Evolutionary conservation across 495 filamentous ascomycete species (phyloP), one percentile per base, ranked within the genome.

Genomic region (Penicillium pulvis): DNA sequence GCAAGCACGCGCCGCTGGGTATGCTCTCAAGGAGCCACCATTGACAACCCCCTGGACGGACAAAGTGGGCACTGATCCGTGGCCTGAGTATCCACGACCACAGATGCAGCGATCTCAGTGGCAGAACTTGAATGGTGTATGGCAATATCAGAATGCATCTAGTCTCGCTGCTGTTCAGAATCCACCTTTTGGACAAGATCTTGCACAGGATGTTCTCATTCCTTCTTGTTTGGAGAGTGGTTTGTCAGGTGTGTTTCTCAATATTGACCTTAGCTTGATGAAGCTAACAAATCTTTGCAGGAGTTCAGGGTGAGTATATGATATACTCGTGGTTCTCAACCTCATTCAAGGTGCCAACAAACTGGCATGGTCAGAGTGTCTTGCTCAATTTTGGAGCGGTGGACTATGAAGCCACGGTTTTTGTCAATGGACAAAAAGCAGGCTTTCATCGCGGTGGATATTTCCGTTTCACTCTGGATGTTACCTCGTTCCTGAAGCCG

Each of bases 351-450:
- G 72, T 88, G 0, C 81, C 84, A 3, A 55, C 68, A 0, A 61
- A 66, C 42, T 88, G 83, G 79, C 59, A 71, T 2, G 63, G 58
- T 17, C 60, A 78, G 53, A 57, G 70, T 0, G 71, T 87, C 4
- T 53, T 87, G 52, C 74, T 90, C n/a, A 83, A 88, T 51, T 90
- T 90, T 53, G 87, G 82, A 44, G 87, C 87, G 1, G 84, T 89
- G 10, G 87, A 90, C 58, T 85, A 89, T 58, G 79, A 88, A 60
- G 83, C 87, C 0, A 85, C 82, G 0, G 82, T 90, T 1, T 86
- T 82, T 51, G 72, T 90, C 62, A 89, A 90, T 56, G 83, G 83
- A 0, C 51, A 77, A 33, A 51, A 82, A 9, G 79, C 78, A 9
- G 81, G 75, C 4, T 80, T 78, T 51, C 75, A 90, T 49, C 75